phyloP scores from a whole-genome alignment of 345 rosid genomes.

The Dimocarpus longan region DNA sequence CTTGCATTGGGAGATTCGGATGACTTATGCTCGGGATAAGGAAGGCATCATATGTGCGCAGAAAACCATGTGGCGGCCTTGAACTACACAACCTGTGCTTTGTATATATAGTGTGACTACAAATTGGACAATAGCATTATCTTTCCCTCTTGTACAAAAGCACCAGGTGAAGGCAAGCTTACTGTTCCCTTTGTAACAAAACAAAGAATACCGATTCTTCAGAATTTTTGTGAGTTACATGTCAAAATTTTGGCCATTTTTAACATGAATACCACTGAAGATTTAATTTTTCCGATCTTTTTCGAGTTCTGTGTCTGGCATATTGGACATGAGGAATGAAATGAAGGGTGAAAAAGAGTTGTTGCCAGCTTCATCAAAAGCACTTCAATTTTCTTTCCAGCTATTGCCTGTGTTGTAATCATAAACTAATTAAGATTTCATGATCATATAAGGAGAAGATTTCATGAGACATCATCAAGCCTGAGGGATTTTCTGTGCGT shows the following conservation, averaged over 20 bases:
- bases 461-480: not conserved
- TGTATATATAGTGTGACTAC: not conserved
- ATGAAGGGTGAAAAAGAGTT: too few relatives aligned
- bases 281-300: not conserved
- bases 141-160: not conserved
- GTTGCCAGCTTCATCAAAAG: not conserved
- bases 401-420: not conserved
- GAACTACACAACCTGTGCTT: slow-evolving; percentile 14
- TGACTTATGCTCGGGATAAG: slow-evolving; percentile 78
- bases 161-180: not conserved
- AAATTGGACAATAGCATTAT: not conserved
- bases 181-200: not conserved
- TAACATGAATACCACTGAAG: not conserved
- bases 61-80: slow-evolving; percentile 86
- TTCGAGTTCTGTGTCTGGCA: not conserved
- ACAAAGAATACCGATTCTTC: slow-evolving; percentile 17
- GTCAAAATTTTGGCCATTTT: not conserved
- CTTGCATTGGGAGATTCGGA: slow-evolving; percentile 90
- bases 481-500: not conserved
- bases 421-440: too few relatives aligned
- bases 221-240: not conserved
- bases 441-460: too few relatives aligned
- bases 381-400: not conserved
- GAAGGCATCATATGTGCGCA: slow-evolving; percentile 88
- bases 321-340: not conserved